Conservation (phyloP, 768 basidiomycete genomes). For the Termitomyces sp. region DNA sequence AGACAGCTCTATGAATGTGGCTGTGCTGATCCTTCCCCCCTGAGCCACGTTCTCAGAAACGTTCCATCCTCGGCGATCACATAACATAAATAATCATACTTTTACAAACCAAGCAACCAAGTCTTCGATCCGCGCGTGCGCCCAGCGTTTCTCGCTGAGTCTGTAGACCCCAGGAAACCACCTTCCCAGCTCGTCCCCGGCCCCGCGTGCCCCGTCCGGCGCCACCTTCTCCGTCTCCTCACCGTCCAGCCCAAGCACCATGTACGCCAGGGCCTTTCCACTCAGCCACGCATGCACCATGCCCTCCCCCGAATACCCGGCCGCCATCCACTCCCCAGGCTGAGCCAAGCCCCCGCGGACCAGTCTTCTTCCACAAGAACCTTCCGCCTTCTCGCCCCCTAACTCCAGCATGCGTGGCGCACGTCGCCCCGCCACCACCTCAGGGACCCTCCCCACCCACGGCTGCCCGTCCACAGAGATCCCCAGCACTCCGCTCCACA, state of each 20-base stretch:
- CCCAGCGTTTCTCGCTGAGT: conserved; percentile 50
- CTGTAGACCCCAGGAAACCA: conserved; percentile 54
- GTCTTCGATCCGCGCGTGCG: conserved; percentile 39
- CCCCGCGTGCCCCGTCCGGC: conserved; percentile 9
- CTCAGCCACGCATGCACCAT: conserved; percentile 73
- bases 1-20: conserved; percentile 1
- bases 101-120: conserved; percentile 20
- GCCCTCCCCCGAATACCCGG: conserved; percentile 71
- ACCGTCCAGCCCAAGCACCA: conserved; percentile 48
- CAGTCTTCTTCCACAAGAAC: neutral
- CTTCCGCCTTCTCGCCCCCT: neutral
- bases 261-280: conserved; percentile 54
- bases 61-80: neutral
- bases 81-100: neutral
- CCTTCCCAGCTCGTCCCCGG: conserved; percentile 22
- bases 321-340: conserved; percentile 71
- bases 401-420: neutral
- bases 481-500: conserved; percentile 67
- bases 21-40: conserved; percentile 5
- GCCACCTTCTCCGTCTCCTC: neutral
- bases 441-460: conserved; percentile 69
- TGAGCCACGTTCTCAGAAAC: neutral
- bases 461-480: conserved; percentile 60
- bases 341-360: conserved; percentile 22
- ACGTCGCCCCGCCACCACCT: conserved; percentile 41